A percentile compares a stretch with the other conserved stretches of the same genome.
phyloP scores from a whole-genome alignment of 1,139 yeast species.

The Zhuliangozyma parablackwelliae region DNA sequence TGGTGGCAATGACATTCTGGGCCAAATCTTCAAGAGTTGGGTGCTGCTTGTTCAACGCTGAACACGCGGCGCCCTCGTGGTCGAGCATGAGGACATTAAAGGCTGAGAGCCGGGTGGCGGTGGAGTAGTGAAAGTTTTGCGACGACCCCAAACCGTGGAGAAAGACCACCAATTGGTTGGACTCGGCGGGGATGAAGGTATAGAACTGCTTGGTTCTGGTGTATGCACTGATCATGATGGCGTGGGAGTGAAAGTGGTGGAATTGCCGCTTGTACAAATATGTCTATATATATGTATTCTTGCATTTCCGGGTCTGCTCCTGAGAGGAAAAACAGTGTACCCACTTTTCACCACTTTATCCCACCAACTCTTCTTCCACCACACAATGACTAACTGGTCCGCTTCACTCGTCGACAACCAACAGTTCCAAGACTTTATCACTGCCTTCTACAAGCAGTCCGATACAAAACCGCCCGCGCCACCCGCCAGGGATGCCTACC shows the following conservation, averaged over 20 bases:
- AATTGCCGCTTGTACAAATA: no score
- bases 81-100: slow-evolving; percentile 19
- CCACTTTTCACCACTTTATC: no score
- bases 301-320: no score
- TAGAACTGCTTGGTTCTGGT: slow-evolving; percentile 5
- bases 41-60: slow-evolving; percentile 9
- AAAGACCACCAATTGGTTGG: slow-evolving; percentile 12
- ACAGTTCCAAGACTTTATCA: slow-evolving; percentile 12
- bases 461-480: slow-evolving; percentile 17
- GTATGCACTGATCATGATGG: slow-evolving; percentile 6
- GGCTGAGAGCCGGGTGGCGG: slow-evolving; percentile 12
- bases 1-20: slow-evolving; percentile 13
- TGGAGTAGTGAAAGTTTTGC: slow-evolving; percentile 19
- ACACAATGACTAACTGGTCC: slow-evolving; percentile 7
- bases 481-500: slow-evolving; percentile 14
- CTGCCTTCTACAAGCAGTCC: slow-evolving; percentile 15
- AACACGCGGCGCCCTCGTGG: slow-evolving; percentile 20
- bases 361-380: not conserved
- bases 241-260: no score
- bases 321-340: no score
- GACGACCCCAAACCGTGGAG: slow-evolving; percentile 26
- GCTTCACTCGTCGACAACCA: slow-evolving; percentile 5
- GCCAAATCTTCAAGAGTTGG: slow-evolving; percentile 16
- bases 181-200: slow-evolving; percentile 3
- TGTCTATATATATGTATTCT: no score